These are phyloP conservation scores for Cryptosporidium ubiquitum DNA, from an alignment of 169 alveolate genomes.

Conservation along the genomic window DNA sequence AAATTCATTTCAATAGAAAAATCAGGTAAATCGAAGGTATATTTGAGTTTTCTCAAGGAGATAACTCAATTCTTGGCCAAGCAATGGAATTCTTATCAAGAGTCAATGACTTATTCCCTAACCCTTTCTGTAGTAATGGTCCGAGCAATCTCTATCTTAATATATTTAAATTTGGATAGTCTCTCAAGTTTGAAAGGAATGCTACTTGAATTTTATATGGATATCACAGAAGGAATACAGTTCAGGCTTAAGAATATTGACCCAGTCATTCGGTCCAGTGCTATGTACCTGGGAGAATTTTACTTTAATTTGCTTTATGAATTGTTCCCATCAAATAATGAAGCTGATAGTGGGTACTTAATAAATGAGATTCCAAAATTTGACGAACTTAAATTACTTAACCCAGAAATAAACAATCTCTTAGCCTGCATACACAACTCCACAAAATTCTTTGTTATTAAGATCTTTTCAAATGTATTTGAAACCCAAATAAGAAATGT, in stretches of 20 bases:
- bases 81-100: slow-evolving; percentile 31
- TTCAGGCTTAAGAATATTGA: slow-evolving; percentile 48
- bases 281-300: slow-evolving; percentile 56
- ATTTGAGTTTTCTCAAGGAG: slow-evolving; percentile 2
- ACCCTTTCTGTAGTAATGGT: slow-evolving; percentile 22
- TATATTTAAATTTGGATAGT: not conserved
- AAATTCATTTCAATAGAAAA: not conserved
- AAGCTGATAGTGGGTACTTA: not conserved
- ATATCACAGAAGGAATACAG: slow-evolving; percentile 60
- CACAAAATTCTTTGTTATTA: not conserved
- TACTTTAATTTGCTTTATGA: slow-evolving; percentile 21
- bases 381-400: slow-evolving; percentile 17
- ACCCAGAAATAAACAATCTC: not conserved
- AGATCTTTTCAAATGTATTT: not conserved
- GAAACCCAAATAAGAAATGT: not conserved
- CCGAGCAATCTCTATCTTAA: slow-evolving; percentile 16
- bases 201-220: not conserved
- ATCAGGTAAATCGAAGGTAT: not conserved
- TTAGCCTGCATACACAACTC: not conserved
- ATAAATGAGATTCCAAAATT: slow-evolving; percentile 30
- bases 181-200: not conserved
- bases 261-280: slow-evolving; percentile 34
- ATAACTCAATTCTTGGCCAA: not conserved
- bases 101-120: slow-evolving; percentile 4
- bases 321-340: slow-evolving; percentile 1